Evolutionary conservation across 2,329 filamentous ascomycete species (phyloP), one percentile per base, ranked within the genome.

Genomic region (Pyrenochaeta sp.): DNA sequence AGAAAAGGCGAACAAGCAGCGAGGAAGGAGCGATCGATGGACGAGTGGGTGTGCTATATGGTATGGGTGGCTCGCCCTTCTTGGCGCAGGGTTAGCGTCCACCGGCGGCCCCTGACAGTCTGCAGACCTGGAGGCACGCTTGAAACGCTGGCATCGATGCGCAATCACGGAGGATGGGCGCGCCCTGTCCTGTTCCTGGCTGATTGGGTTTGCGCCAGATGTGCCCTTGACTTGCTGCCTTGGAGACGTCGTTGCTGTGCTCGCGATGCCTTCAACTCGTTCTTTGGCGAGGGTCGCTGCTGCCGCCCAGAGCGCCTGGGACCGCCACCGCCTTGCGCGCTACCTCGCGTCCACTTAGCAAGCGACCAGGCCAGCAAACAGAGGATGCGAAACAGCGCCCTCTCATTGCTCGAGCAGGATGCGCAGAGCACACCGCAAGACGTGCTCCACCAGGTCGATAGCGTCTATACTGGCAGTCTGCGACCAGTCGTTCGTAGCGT

Each of bases 11-110:
- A 64, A 73, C 62, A 59, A 67, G 89, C 58, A 83, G 81, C 71
- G 76, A 83, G 88, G 52, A 90, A 94, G 77, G 84, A 86, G 86
- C 84, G 60, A 84, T 89, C 84, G 59, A 84, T 89, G 66, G 59
- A 61, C 49, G 64, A 60, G 63, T 58, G 61, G 61, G 54, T 49
- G 61, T 53, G 59, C 62, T 64, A 65, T 66, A 61, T 65, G 62
- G 32, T 56, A 51, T 63, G 56, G 54, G 60, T 58, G 59, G 54
- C 59, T 57, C 51, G 43, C 55, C 52, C 24, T 42, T 37, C 62
- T 60, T 58, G 63, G 64, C 61, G 63, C 56, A 59, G 45, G 56
- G 55, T 53, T 57, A 61, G 60, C 57, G 54, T 47, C 51, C 48
- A 37, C 25, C 34, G 37, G 43, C 30, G 34, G 50, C 52, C 57